These are phyloP conservation scores for Arabis alpina DNA, from an alignment of 345 rosid species.

Conservation along the genomic window DNA sequence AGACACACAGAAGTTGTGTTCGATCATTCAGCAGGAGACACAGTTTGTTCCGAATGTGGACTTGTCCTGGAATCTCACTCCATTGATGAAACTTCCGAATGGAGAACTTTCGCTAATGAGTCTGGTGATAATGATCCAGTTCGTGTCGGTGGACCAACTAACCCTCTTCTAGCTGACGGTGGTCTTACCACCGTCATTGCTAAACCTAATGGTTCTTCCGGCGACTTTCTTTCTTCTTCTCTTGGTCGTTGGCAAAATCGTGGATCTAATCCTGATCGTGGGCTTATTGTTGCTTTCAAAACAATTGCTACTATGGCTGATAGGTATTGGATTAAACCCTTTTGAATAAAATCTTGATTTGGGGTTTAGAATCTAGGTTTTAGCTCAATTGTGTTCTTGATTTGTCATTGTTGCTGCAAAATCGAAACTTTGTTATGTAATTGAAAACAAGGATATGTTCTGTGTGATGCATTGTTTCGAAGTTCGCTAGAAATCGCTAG, in stretches of 20 bases:
- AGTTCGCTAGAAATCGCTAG: neutral
- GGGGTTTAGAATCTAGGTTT: neutral
- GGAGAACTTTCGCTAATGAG: slow-evolving; percentile 94
- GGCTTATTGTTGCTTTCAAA: slow-evolving; percentile 87
- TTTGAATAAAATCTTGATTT: slow-evolving; percentile 49
- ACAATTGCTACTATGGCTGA: slow-evolving; percentile 98
- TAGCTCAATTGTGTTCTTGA: neutral
- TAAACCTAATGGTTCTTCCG: slow-evolving; percentile 85
- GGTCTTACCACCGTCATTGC: slow-evolving; percentile 91
- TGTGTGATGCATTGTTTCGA: neutral
- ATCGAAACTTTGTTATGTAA: neutral
- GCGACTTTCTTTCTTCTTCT: slow-evolving; percentile 86
- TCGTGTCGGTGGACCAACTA: slow-evolving; percentile 91
- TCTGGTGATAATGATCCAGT: slow-evolving; percentile 88
- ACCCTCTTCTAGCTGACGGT: slow-evolving; percentile 81
- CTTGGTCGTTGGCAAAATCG: slow-evolving; percentile 98
- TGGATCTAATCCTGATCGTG: slow-evolving; percentile 99
- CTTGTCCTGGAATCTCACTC: slow-evolving; percentile 90
- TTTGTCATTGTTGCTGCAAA: neutral
- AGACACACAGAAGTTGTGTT: slow-evolving; percentile 85
- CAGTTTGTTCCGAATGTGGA: slow-evolving; percentile 97
- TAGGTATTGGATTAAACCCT: slow-evolving; percentile 45
- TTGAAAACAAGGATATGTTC: neutral
- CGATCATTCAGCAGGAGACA: slow-evolving; percentile 98
- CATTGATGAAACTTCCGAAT: slow-evolving; percentile 93